A percentile compares a stretch with the other conserved stretches of the same genome.
These are phyloP conservation scores for Alternaria infectoria DNA, from an alignment of 2,329 filamentous ascomycete species.

Conservation along the genomic window DNA sequence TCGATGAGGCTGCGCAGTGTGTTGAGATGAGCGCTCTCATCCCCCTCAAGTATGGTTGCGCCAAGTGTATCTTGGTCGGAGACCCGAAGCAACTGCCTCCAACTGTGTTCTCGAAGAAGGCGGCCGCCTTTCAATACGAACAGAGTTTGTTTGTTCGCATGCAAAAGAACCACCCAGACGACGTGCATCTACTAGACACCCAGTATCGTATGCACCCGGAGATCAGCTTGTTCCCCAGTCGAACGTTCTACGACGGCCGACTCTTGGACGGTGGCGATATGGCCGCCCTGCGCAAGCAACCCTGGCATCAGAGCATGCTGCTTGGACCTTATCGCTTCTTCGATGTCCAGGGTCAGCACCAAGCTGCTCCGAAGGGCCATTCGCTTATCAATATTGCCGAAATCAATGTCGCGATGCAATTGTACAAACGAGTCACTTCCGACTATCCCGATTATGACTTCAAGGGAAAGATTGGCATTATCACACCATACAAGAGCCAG, in stretches of 20 bases:
- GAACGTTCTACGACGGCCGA: slow-evolving; percentile 88
- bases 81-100: slow-evolving; percentile 97
- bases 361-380: slow-evolving; percentile 79
- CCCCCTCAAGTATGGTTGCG: slow-evolving; percentile 94
- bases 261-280: slow-evolving; percentile 87
- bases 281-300: slow-evolving; percentile 73
- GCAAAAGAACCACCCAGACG: slow-evolving; percentile 87
- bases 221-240: slow-evolving; percentile 89
- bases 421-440: slow-evolving; percentile 78
- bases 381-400: slow-evolving; percentile 91
- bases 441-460: slow-evolving; percentile 75
- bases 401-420: slow-evolving; percentile 80
- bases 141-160: slow-evolving; percentile 98
- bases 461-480: slow-evolving; percentile 88
- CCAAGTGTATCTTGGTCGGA: slow-evolving; percentile 95
- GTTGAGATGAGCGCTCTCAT: slow-evolving; percentile 97
- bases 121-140: slow-evolving; percentile 91
- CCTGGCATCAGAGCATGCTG: slow-evolving; percentile 83
- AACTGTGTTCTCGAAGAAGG: slow-evolving; percentile 92
- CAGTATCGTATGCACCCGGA: slow-evolving; percentile 99
- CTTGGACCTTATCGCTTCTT: slow-evolving; percentile 97
- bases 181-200: slow-evolving; percentile 93
- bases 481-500: slow-evolving; percentile 97
- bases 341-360: slow-evolving; percentile 88
- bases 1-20: slow-evolving; percentile 97